These are phyloP conservation scores for Botrytis deweyae DNA, from an alignment of 2,329 filamentous ascomycete species.

Conservation along the genomic window DNA sequence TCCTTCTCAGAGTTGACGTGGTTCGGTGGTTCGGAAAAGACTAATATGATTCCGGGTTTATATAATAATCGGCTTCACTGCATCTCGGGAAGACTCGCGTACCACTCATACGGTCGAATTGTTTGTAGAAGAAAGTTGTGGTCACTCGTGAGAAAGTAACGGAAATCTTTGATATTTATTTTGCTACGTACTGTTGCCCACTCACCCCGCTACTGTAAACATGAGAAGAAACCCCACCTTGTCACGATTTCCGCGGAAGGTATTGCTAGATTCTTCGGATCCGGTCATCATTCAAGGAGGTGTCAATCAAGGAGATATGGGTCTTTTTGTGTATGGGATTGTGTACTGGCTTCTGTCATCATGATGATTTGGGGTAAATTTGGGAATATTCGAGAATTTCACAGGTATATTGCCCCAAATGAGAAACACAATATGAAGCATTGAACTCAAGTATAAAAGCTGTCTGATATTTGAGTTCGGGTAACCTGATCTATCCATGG, in stretches of 20 bases:
- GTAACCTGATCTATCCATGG: slow-evolving; percentile 9
- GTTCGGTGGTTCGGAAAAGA: slow-evolving; percentile 7
- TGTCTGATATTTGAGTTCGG: slow-evolving; percentile 19
- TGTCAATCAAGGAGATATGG: neutral
- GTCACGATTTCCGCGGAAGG: neutral
- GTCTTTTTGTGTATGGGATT: neutral
- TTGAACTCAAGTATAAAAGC: neutral
- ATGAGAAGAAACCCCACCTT: slow-evolving; percentile 3
- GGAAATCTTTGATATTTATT: slow-evolving; percentile 18
- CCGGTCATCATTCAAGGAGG: neutral
- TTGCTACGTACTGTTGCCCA: neutral
- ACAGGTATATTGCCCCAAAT: neutral
- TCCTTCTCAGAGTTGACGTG: slow-evolving; percentile 11
- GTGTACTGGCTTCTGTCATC: neutral
- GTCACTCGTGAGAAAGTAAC: neutral
- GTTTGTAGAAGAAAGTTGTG: neutral
- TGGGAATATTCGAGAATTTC: neutral
- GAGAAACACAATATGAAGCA: neutral
- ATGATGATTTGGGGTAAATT: neutral
- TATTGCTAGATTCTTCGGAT: slow-evolving; percentile 7
- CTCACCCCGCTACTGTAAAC: slow-evolving; percentile 19
- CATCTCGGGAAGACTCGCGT: slow-evolving; percentile 19
- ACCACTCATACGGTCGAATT: slow-evolving; percentile 18
- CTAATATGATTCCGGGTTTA: neutral
- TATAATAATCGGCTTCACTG: slow-evolving; percentile 14